These are phyloP conservation scores for Ophiostoma australiae DNA, from an alignment of 2,329 filamentous ascomycete genomes.

Conservation along the genomic window DNA sequence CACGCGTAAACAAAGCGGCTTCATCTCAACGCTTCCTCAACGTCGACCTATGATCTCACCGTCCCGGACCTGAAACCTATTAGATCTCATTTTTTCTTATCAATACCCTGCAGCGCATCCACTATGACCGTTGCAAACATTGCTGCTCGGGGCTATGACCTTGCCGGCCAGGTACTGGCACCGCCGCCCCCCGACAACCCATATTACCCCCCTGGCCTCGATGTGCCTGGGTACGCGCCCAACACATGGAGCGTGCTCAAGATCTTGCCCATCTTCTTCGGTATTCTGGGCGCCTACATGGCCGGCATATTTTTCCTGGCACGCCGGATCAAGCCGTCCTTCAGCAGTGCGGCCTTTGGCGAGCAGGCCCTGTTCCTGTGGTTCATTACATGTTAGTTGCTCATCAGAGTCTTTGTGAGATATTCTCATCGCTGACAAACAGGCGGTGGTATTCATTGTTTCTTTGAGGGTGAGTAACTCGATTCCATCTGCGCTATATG, in stretches of 20 bases:
- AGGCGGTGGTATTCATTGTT: conserved; percentile 68
- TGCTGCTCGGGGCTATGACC: background rate
- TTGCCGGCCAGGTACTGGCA: background rate
- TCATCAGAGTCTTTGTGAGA: background rate
- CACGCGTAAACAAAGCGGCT: background rate
- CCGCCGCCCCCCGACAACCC: conserved; percentile 39
- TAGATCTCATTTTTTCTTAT: background rate
- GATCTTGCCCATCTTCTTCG: conserved; percentile 39
- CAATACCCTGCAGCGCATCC: background rate
- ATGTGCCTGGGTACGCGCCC: conserved; percentile 43
- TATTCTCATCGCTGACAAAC: background rate
- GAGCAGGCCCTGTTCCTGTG: conserved; percentile 47
- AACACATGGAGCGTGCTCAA: conserved; percentile 41
- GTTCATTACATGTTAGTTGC: conserved; percentile 51
- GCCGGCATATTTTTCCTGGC: conserved; percentile 34
- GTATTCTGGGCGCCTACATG: conserved; percentile 38
- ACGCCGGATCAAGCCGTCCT: conserved; percentile 17
- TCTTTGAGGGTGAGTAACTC: conserved; percentile 79
- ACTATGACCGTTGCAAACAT: background rate
- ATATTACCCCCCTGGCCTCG: conserved; percentile 45
- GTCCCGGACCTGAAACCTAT: background rate
- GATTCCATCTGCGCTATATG: too few relatives aligned
- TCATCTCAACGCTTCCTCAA: background rate
- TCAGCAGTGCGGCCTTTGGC: conserved; percentile 33
- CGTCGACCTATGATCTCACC: background rate